phyloP scores from a whole-genome alignment of 176 grass and related monocot species.

The Oryza meridionalis region DNA sequence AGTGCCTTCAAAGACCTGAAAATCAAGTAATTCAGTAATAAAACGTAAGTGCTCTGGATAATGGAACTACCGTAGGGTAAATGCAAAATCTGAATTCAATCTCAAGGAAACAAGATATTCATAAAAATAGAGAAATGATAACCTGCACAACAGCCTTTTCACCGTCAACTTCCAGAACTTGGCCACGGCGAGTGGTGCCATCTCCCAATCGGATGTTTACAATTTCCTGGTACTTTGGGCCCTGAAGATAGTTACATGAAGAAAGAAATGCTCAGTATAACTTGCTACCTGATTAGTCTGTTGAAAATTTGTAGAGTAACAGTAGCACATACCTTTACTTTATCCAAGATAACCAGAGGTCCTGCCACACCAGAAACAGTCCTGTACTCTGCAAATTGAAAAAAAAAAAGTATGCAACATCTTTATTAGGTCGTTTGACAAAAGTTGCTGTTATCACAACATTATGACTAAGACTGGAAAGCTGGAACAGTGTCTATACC shows the following conservation, averaged over 20 bases:
- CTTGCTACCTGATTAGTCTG: neutral
- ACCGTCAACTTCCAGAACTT: conserved; percentile 98
- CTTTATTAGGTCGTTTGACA: neutral
- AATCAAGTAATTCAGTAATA: conserved; percentile 12
- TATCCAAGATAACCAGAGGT: conserved; percentile 97
- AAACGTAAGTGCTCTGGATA: neutral
- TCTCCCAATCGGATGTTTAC: conserved; percentile 97
- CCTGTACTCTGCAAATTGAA: conserved; percentile 80
- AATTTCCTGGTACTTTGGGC: conserved; percentile 98
- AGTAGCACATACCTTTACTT: conserved; percentile 80
- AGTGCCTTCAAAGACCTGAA: conserved; percentile 97
- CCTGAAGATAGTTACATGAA: conserved; percentile 54
- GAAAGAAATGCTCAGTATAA: conserved; percentile 25
- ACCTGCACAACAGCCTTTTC: conserved; percentile 99
- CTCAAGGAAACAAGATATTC: neutral
- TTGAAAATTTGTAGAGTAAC: conserved; percentile 28
- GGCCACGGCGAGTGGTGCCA: conserved; percentile 95
- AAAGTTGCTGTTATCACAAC: conserved; percentile 1
- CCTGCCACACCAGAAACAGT: conserved; percentile 97
- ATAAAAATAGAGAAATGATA: conserved; percentile 28
- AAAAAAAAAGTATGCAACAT: neutral
- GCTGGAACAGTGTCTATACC: neutral
- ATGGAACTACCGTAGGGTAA: neutral
- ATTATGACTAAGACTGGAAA: neutral
- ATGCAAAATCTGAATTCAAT: neutral